phyloP scores from a whole-genome alignment of 75 land plant species.

The Isoetes taiwanensis region DNA sequence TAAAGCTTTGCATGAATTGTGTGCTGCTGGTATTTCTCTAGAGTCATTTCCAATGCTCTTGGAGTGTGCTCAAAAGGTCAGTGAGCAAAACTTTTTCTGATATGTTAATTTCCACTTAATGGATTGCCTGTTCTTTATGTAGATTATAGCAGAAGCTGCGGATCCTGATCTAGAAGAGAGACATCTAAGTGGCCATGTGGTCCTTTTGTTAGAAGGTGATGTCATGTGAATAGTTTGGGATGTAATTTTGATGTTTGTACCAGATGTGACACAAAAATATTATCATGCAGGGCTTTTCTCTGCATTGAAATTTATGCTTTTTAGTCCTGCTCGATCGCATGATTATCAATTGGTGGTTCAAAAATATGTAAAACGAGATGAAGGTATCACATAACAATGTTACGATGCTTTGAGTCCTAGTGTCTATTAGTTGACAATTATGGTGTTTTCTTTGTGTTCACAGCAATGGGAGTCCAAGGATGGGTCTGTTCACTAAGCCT shows the following conservation, averaged over 20 bases:
- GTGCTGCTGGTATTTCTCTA: constrained; percentile 57
- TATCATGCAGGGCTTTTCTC: constrained; percentile 57
- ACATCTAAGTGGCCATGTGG: constrained; percentile 63
- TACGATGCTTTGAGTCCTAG: no score
- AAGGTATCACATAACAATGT: constrained; percentile 22
- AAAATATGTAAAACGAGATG: constrained; percentile 53
- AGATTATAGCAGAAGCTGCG: constrained; percentile 76
- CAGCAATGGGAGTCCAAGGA: constrained; percentile 32
- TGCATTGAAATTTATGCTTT: constrained; percentile 55
- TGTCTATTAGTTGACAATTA: neutral
- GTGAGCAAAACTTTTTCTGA: neutral
- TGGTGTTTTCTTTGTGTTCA: neutral
- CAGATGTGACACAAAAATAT: neutral
- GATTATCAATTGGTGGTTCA: constrained; percentile 76
- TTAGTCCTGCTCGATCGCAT: constrained; percentile 33
- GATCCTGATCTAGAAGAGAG: constrained; percentile 42
- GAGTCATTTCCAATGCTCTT: constrained; percentile 44
- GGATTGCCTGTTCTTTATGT: neutral
- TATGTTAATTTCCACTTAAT: neutral
- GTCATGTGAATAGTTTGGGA: neutral
- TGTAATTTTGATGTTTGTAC: neutral
- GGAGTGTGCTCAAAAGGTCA: constrained; percentile 70
- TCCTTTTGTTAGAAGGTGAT: constrained; percentile 53
- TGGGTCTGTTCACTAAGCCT: constrained; percentile 49
- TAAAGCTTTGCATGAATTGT: constrained; percentile 55